Evolutionary conservation across 352 stramenopile species (phyloP), one percentile per base, ranked within the genome.

Genomic region (Phytophthora uliginosa): DNA sequence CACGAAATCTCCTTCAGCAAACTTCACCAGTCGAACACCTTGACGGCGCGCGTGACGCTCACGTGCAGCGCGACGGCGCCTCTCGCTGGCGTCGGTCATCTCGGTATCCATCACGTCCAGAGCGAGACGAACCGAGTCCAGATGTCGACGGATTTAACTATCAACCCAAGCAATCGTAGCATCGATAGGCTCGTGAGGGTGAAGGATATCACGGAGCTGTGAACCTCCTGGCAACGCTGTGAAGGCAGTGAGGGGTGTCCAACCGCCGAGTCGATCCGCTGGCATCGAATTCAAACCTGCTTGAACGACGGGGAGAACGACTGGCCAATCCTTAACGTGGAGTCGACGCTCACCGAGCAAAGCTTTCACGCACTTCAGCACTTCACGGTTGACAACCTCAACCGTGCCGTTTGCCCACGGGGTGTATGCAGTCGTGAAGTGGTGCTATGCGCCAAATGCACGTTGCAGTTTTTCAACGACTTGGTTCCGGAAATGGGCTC

Each of bases 1-100:
- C 2, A 71, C 60, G 36, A 74, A 80, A 9, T 77, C 65, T 1
- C 69, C 56, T 4, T 40, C 20, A 7, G n/a, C 58, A 20, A 78
- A 74, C 12, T 61, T 59, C 2, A 24, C 60, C 4, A 73, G 28
- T 9, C 15, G 5, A 3, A 81, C 65, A 12, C 63, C 69, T 13
- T 69, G 12, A 3, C 31, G 59, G 0, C 56, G 40, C 0, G 36
- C 57, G 24, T 60, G 28, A 4, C 74, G 73, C 12, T 63, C 58
- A 8, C 65, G 61, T 9, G 56, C 61, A 13, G 48, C 51, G 2
- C 26, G 36, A 0, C 65, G 36, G 7, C 38, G 36, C 40, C 72
- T 76, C 15, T 77, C 66, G n/a, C 54, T 63, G 7, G 12, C 52
- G 7, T 63, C 24, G 7, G 28, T 31, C 4, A 31, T 1, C 28